These are phyloP conservation scores for Jamesozyma hellenica DNA, from an alignment of 805 yeast genomes.

Conservation along the genomic window DNA sequence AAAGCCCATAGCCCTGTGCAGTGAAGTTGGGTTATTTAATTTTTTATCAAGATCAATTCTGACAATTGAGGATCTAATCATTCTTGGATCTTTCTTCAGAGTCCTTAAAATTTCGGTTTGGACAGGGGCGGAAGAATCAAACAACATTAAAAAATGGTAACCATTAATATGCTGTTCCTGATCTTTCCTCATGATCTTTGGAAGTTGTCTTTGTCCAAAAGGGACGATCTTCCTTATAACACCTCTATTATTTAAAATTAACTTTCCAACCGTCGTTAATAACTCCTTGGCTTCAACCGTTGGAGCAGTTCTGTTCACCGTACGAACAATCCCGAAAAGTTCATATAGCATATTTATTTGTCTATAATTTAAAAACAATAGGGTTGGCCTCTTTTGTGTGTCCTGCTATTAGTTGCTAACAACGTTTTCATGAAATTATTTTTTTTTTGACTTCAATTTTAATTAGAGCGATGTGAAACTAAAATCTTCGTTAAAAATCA, in stretches of 20 bases:
- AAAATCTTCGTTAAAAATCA: no score
- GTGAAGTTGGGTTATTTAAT: conserved; percentile 48
- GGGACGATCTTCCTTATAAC: conserved; percentile 78
- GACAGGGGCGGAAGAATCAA: conserved; percentile 78
- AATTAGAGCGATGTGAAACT: no score
- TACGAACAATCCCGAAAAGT: conserved; percentile 81
- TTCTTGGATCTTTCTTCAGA: conserved; percentile 80
- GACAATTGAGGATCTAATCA: conserved; percentile 65
- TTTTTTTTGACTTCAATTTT: no score
- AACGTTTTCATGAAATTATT: no score
- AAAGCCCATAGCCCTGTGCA: conserved; percentile 35
- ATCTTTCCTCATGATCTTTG: conserved; percentile 71
- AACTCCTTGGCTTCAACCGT: conserved; percentile 54
- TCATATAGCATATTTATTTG: conserved; percentile 97
- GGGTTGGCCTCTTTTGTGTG: no score
- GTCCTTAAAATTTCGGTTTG: conserved; percentile 78
- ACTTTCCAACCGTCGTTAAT: conserved; percentile 64
- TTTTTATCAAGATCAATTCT: conserved; percentile 46
- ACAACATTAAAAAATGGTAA: conserved; percentile 73
- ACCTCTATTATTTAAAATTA: conserved; percentile 83
- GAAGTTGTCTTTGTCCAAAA: conserved; percentile 62
- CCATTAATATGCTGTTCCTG: conserved; percentile 89
- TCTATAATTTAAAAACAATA: no score
- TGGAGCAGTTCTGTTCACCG: conserved; percentile 44
- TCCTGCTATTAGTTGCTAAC: no score